A percentile compares a stretch with the other conserved stretches of the same genome.
These are phyloP conservation scores for Amaranthus hypochondriacus DNA, from an alignment of 148 eudicot species.

Conservation along the genomic window DNA sequence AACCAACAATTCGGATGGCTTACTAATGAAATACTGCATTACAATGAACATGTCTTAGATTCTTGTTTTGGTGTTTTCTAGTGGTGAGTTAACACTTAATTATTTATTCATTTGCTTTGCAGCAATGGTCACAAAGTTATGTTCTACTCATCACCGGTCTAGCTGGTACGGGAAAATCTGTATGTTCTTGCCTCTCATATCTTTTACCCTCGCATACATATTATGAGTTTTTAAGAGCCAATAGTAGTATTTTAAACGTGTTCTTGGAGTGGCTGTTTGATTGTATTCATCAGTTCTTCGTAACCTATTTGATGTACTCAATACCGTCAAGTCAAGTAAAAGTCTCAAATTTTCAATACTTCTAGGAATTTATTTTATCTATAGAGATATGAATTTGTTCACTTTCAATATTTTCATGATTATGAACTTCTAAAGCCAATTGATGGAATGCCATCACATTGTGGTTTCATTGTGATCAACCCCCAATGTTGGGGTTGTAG, in stretches of 20 bases:
- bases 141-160: constrained; percentile 78
- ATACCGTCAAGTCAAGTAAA: too few relatives aligned
- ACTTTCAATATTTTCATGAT: not conserved
- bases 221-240: too few relatives aligned
- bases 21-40: not conserved
- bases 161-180: constrained; percentile 97
- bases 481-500: not conserved
- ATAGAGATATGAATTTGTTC: too few relatives aligned
- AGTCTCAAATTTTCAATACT: too few relatives aligned
- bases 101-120: constrained; percentile 22
- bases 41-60: not conserved
- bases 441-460: not conserved
- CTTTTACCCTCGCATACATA: too few relatives aligned
- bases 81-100: not conserved
- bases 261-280: too few relatives aligned
- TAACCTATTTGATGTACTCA: too few relatives aligned
- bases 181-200: constrained; percentile 29
- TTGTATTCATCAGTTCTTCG: too few relatives aligned
- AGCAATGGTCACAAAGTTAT: constrained; percentile 39
- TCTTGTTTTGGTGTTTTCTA: not conserved
- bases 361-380: too few relatives aligned
- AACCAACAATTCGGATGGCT: not conserved
- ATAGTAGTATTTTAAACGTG: too few relatives aligned
- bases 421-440: not conserved
- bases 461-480: not conserved